Conservation (phyloP, 805 yeast species). For the Zygosaccharomyces lentus region DNA sequence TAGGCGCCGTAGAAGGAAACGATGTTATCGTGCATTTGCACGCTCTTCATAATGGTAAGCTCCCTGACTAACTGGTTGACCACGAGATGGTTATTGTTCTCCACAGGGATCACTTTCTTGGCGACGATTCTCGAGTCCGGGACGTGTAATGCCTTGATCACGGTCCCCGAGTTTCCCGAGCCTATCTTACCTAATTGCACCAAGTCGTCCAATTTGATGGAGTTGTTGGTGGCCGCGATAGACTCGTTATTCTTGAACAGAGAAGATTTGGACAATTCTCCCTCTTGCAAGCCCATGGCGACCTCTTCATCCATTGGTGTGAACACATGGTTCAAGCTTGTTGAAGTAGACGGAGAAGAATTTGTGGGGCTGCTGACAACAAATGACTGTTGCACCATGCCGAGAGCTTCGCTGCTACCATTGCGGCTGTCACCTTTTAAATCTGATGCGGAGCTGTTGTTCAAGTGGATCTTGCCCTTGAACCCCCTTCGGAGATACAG, state of each 20-base stretch:
- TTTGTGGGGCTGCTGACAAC: conserved; percentile 17
- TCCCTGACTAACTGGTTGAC: conserved; percentile 74
- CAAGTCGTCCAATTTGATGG: conserved; percentile 58
- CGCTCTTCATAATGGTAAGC: conserved; percentile 84
- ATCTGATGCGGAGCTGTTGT: conserved; percentile 8
- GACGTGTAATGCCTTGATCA: conserved; percentile 78
- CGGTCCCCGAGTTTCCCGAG: conserved; percentile 92
- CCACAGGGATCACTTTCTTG: conserved; percentile 79
- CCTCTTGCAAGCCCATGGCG: conserved; percentile 4
- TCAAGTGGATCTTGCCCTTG: conserved; percentile 18
- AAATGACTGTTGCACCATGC: conserved; percentile 12
- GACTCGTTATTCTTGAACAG: conserved; percentile 18
- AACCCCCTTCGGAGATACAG: conserved; percentile 23
- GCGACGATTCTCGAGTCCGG: conserved; percentile 91
- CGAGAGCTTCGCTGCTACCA: conserved; percentile 1
- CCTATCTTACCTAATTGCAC: conserved; percentile 77
- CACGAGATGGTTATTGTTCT: conserved; percentile 51
- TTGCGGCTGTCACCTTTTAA: conserved; percentile 4
- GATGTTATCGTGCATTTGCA: conserved; percentile 71
- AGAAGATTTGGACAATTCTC: conserved; percentile 16
- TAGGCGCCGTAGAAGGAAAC: conserved; percentile 91
- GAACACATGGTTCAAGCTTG: conserved; percentile 15
- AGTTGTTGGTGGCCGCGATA: conserved; percentile 4
- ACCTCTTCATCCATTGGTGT: conserved; percentile 16
- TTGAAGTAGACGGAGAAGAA: conserved; percentile 17